Evolutionary conservation across 768 basidiomycete genomes (phyloP).

Genomic region (Lyophyllum atratum): DNA sequence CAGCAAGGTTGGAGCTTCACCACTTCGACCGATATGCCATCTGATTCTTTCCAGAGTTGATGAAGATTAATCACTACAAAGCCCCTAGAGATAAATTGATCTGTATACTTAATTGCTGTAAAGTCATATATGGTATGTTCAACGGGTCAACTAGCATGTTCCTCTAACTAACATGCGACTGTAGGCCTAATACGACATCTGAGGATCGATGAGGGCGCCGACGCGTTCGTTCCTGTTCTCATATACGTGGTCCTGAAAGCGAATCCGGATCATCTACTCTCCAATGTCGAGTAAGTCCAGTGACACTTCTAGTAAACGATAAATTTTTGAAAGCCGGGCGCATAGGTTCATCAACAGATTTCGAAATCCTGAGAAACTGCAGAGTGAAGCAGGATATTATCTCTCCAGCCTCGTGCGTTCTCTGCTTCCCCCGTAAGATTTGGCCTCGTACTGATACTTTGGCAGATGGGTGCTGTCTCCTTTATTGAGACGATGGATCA

Average conservation of each 20-base stretch:
- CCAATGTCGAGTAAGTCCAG: conserved; percentile 85
- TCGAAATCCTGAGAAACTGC: conserved; percentile 83
- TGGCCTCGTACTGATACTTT: not conserved
- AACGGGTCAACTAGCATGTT: conserved; percentile 10
- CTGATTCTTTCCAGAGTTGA: conserved; percentile 63
- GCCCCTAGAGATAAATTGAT: conserved; percentile 98
- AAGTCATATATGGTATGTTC: conserved; percentile 93
- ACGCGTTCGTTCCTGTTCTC: conserved; percentile 91
- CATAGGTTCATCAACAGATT: conserved; percentile 93
- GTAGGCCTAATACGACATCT: conserved; percentile 88
- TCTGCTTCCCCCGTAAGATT: not conserved
- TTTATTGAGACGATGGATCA: conserved; percentile 99
- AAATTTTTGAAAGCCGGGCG: not conserved
- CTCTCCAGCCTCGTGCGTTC: conserved; percentile 84
- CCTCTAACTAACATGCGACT: conserved; percentile 3
- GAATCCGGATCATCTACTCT: conserved; percentile 91
- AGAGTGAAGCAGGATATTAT: conserved; percentile 97
- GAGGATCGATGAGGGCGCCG: conserved; percentile 83
- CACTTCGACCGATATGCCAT: not conserved
- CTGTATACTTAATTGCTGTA: conserved; percentile 96
- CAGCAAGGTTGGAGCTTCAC: conserved; percentile 66
- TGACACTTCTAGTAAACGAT: not conserved
- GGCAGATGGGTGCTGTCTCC: conserved; percentile 91
- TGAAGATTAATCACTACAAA: conserved; percentile 99
- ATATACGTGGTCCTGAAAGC: conserved; percentile 93